Conservation (phyloP, 2,329 filamentous ascomycete genomes). For the Aspergillaceae sp. region DNA sequence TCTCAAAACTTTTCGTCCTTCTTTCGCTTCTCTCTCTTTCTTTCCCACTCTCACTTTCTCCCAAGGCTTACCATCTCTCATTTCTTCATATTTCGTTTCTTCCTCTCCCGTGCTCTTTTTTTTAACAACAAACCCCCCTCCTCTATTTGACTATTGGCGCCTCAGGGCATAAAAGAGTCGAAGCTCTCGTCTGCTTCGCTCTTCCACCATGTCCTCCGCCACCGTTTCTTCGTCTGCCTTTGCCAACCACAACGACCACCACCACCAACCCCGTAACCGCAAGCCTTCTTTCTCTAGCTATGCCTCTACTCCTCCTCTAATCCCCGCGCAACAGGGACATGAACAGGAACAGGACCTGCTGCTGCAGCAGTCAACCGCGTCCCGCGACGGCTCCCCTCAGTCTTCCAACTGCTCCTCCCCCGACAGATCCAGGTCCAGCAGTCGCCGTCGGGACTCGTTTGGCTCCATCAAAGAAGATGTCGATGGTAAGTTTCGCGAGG, state of each 20-base stretch:
- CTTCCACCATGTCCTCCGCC: conserved; percentile 24
- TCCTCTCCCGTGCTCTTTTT: conserved; percentile 5
- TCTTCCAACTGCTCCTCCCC: conserved; percentile 25
- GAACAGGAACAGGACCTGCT: neutral
- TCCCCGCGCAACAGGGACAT: conserved; percentile 10
- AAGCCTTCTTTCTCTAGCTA: conserved; percentile 19
- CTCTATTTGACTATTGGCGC: conserved; percentile 5
- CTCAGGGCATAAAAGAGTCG: conserved; percentile 3
- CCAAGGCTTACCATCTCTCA: neutral
- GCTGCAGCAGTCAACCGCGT: conserved; percentile 1
- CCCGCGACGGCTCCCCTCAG: conserved; percentile 25
- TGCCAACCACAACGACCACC: neutral
- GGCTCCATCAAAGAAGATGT: conserved; percentile 38
- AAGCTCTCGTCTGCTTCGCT: conserved; percentile 8
- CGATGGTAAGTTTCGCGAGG: conserved; percentile 24
- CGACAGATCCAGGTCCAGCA: conserved; percentile 32
- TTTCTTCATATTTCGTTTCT: conserved; percentile 9
- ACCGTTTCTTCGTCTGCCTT: conserved; percentile 14
- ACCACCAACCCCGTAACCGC: conserved; percentile 2
- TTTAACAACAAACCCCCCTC: neutral
- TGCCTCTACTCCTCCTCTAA: conserved; percentile 13
- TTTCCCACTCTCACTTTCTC: conserved; percentile 4
- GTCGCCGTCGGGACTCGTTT: conserved; percentile 32
- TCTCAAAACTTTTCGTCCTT: conserved; percentile 4
- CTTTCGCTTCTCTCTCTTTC: conserved; percentile 15